Evolutionary conservation across 2,329 filamentous ascomycete genomes (phyloP), one percentile per base, ranked within the genome.

Genomic region (Stachybotrys chartarum): DNA sequence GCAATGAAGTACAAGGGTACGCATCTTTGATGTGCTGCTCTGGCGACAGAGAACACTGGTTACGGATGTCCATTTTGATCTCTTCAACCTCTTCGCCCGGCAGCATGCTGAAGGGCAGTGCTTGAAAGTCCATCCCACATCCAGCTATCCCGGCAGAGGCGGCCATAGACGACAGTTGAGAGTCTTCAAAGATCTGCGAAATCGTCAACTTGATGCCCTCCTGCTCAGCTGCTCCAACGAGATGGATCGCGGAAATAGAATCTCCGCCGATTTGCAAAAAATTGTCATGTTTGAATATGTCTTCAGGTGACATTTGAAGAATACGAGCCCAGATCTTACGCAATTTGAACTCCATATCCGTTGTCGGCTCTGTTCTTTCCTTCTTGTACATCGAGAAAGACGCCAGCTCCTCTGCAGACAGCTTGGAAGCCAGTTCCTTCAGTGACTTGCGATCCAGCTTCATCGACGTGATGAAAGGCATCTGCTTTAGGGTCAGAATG

Each of bases 221-320:
- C 3, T 61, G 64, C 53, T 70, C 66, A 5, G 73, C 73, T 32
- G 66, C 64, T 5, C 74, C 67, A 1, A 76, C 73, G 3, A 78
- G 63, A 53, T 68, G 71, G 74, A 78, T 78, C 1, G 76, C 75
- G 10, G 68, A 67, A 8, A 78, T 66, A 0, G 76, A 78, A 63
- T 78, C 75, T 5, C 76, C 75, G 2, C 75, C 75, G 3, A 75
- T 65, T 0, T 64, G 66, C 58, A 77, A 71, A 65, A 77, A 77
- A 62, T 68, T 70, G 58, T 72, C 70, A 2, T 66, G 58, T 1
- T 65, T 60, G 1, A 65, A 60, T 31, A 73, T 58, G 6, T 68
- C 63, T 11, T 54, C 32, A 7, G 61, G 53, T 8, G 68, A 64
- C 1, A 62, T 55, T 12, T 66, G 67, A 2, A 74, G 64, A 5